phyloP scores from a whole-genome alignment of 2,329 filamentous ascomycete genomes.

The Diaporthe sp. region DNA sequence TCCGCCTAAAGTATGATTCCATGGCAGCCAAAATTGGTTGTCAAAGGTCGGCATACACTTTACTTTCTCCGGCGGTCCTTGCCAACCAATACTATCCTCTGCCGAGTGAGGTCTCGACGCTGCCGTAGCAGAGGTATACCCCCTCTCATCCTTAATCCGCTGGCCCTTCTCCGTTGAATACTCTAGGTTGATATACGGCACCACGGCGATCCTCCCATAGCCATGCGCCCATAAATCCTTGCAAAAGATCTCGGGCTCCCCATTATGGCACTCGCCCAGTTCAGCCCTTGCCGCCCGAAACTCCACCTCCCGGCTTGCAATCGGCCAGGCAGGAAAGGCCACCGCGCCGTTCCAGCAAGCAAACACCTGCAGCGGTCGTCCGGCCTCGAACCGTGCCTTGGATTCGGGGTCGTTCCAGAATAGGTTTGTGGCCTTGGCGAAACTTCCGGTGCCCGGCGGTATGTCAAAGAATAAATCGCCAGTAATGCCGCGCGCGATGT shows the following conservation, averaged over 20 bases:
- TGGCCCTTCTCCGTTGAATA: conserved; percentile 60
- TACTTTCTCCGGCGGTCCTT: conserved; percentile 57
- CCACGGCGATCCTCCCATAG: conserved; percentile 63
- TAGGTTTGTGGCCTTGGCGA: conserved; percentile 11
- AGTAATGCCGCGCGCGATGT: conserved; percentile 15
- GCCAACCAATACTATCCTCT: conserved; percentile 55
- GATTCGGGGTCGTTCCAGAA: conserved; percentile 30
- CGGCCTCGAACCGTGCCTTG: conserved; percentile 2
- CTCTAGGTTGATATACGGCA: conserved; percentile 66
- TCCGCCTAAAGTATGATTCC: conserved; percentile 48
- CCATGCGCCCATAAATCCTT: conserved; percentile 66
- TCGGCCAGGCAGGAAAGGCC: conserved; percentile 33
- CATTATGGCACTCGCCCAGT: conserved; percentile 60
- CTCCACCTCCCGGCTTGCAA: conserved; percentile 16
- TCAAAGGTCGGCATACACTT: conserved; percentile 59
- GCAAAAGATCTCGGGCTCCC: conserved; percentile 65
- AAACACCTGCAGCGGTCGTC: conserved; percentile 41
- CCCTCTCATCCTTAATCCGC: conserved; percentile 61
- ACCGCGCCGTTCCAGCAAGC: conserved; percentile 42
- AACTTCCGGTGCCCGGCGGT: conserved; percentile 24
- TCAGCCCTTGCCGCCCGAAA: conserved; percentile 26
- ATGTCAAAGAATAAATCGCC: conserved; percentile 42
- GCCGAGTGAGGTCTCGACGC: conserved; percentile 46
- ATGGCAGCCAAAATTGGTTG: conserved; percentile 56
- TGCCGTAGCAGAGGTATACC: conserved; percentile 56